Base-by-base conservation (phyloP, 768 basidiomycete genomes). In the Leccinum obscurum region DNA sequence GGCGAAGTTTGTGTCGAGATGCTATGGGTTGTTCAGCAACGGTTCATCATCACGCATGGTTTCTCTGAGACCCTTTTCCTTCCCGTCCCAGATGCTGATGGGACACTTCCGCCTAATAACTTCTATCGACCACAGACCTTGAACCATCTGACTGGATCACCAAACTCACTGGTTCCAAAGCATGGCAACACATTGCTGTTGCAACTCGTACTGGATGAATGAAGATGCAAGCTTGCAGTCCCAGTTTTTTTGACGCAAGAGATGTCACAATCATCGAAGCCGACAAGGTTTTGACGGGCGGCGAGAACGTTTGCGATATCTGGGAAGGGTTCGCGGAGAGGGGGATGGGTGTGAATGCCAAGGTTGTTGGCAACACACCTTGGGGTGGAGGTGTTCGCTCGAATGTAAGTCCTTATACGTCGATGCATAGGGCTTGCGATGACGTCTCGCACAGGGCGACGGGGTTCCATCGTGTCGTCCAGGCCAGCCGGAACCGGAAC, bases 1-100 rank as follows among this genome's bases (percentile, higher is more conserved):
- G 94, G 94, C 49, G 94, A 96, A 76, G 95, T 98, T 56, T 98
- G 95, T 95, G 95, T 95, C 5, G 77, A 94, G 78, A 88, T 93
- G 26, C 87, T 94, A 56, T 94, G 90, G 90, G 81, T 93, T 65
- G 81, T 90, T 52, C 81, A 84, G 20, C 85, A 93, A 68, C 75
- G 80, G 24, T 76, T 98, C 35, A 90, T 97, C 68, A 77, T 78
- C 75, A 89, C 90, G 75, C 86, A 97, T 71, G 93, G 93, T 0
- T 96, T 85, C 81, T 80, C 84, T 17, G 82, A 87, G 14, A 82
- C 80, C 2, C 81, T 97, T 49, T 94, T 90, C 85, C 95, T 94
- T 28, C 95, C 95, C 11, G 70, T 78, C 26, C 85, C 89, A 10
- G 69, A 81, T 24, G 82, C 76, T 14, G 80, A 90, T 68, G 89